Evolutionary conservation across 2,329 filamentous ascomycete genomes (phyloP), one percentile per base, ranked within the genome.

Genomic region (Penicillium palitans): DNA sequence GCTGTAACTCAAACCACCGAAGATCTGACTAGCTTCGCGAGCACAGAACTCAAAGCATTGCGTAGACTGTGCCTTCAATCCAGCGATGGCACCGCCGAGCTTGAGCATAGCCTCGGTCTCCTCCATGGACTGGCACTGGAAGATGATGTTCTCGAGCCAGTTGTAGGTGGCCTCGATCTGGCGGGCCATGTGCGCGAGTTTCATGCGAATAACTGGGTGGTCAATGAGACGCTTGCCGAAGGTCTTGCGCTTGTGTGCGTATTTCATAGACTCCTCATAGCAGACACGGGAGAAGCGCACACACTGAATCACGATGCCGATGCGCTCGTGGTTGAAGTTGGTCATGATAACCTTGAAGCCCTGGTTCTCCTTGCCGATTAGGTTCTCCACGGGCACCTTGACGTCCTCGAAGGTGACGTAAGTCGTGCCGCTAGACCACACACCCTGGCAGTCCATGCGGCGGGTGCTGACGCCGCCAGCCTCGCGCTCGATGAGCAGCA

Each of bases 401-500:
- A 98, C 95, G 74, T 99, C 95, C 78, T 99, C 95, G 67, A 98
- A 98, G 44, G 93, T 97, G 74, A 99, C 88, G 78, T 98, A 99
- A 33, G 95, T 97, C 17, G 95, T 98, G 54, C 95, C 95, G 66
- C 87, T 91, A 62, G 89, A 92, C 90, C 93, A 96, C 33, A 98
- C 93, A 77, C 95, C 95, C 79, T 97, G 93, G 83, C 93, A 98
- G 80, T 98, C 93, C 95, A 99, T 99, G 73, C 90, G 88, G 57
- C 95, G 86, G 29, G 95, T 99, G 72, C 87, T 91, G 55, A 99
- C 93, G 67, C 95, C 95, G 60, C 90, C 91, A 35, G 84, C 79
- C 51, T 84, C 83, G 67, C 93, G 89, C 84, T 98, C 93, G 66
- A 99, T 96, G 59, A 99, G 88, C 52, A 99, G 85, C 52, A 98